Conservation (phyloP, 2,329 filamentous ascomycete genomes). For the Aspergillus sp. region DNA sequence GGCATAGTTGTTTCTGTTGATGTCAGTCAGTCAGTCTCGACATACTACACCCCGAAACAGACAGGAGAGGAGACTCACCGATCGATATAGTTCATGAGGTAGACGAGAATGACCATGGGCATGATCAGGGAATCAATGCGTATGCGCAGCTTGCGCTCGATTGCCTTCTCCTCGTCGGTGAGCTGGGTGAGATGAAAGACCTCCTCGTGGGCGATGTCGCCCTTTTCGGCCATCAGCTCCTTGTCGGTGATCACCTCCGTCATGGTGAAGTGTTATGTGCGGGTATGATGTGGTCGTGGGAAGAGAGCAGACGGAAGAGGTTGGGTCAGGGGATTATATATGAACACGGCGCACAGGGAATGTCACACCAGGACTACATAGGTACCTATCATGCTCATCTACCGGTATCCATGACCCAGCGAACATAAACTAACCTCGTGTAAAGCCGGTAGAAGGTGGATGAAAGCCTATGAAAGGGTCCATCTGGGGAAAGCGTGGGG, state of each 20-base stretch:
- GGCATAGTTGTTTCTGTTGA: slow-evolving; percentile 45
- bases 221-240: slow-evolving; percentile 17
- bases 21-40: background rate
- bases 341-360: too few relatives aligned
- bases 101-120: slow-evolving; percentile 41
- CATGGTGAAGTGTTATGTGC: background rate
- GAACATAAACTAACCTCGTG: too few relatives aligned
- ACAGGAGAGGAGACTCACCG: slow-evolving; percentile 24
- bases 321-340: background rate
- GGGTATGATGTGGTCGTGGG: too few relatives aligned
- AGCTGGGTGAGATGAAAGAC: slow-evolving; percentile 34
- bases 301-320: background rate
- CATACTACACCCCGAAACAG: background rate
- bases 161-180: slow-evolving; percentile 30
- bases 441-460: too few relatives aligned
- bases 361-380: background rate
- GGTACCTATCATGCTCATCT: too few relatives aligned
- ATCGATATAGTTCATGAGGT: slow-evolving; percentile 47
- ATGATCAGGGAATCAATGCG: slow-evolving; percentile 40
- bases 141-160: slow-evolving; percentile 37
- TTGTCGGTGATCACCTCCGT: slow-evolving; percentile 9
- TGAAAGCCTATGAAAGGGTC: too few relatives aligned
- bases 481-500: background rate
- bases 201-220: slow-evolving; percentile 19
- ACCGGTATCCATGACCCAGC: too few relatives aligned